Percentiles rank a stretch among this genome's conserved stretches.
phyloP scores from a whole-genome alignment of 2,329 filamentous ascomycete species.

The Penicillium sp. region DNA sequence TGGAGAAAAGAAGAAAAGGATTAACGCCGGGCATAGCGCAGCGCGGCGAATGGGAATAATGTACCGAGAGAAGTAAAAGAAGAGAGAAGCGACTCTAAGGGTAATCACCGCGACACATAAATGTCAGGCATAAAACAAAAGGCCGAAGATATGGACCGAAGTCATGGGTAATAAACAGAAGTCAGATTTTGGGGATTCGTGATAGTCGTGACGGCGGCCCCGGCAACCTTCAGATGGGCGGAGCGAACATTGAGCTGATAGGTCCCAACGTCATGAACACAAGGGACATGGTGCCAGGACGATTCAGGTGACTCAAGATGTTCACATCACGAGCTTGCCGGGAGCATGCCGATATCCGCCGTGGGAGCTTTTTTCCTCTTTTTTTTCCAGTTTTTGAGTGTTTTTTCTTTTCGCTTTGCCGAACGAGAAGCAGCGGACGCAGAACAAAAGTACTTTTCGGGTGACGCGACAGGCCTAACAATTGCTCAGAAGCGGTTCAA shows the following conservation, averaged over 20 bases:
- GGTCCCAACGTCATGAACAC: not conserved
- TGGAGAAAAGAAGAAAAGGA: constrained; percentile 23
- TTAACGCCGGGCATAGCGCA: constrained; percentile 29
- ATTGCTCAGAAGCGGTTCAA: constrained; percentile 34
- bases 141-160: constrained; percentile 39
- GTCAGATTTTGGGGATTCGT: constrained; percentile 32
- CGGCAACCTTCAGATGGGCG: constrained; percentile 11
- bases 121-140: constrained; percentile 36
- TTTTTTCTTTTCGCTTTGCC: constrained; percentile 27
- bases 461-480: constrained; percentile 25
- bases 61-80: constrained; percentile 29
- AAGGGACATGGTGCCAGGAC: not conserved
- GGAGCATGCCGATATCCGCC: constrained; percentile 27
- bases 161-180: constrained; percentile 27
- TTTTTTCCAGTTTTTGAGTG: constrained; percentile 31
- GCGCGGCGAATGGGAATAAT: constrained; percentile 27
- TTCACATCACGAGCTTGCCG: constrained; percentile 19
- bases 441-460: constrained; percentile 34
- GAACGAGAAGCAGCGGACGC: constrained; percentile 27
- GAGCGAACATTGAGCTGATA: constrained; percentile 10
- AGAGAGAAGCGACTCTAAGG: constrained; percentile 38
- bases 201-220: constrained; percentile 37
- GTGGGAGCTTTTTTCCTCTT: constrained; percentile 32
- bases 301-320: not conserved
- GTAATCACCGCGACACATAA: constrained; percentile 36